Evolutionary conservation across 179 eudicot genomes (phyloP).

Genomic region (Nepenthes alata): DNA sequence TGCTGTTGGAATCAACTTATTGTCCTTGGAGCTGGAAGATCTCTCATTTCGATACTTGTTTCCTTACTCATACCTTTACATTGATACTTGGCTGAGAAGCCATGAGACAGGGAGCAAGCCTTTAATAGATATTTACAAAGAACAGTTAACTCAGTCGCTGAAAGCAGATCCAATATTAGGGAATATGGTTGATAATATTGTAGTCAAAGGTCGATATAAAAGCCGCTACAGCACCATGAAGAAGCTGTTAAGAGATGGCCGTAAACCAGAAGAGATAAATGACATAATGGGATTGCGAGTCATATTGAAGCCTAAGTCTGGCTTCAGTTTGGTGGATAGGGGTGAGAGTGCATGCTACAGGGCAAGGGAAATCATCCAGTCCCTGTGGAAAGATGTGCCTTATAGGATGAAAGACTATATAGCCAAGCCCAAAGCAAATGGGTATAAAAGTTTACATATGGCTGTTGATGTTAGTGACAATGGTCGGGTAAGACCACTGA

Average conservation of each 20-base stretch:
- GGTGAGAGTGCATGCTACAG: conserved; percentile 80
- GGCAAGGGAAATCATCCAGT: conserved; percentile 48
- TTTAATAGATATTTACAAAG: conserved; percentile 52
- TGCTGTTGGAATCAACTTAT: conserved; percentile 55
- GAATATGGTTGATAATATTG: conserved; percentile 49
- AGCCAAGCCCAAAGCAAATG: conserved; percentile 74
- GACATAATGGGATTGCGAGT: conserved; percentile 84
- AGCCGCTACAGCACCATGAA: conserved; percentile 96
- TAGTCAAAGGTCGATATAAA: conserved; percentile 73
- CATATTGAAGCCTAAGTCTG: conserved; percentile 40
- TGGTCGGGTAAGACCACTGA: conserved; percentile 46
- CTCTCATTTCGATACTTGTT: conserved; percentile 76
- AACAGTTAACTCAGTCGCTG: conserved; percentile 39
- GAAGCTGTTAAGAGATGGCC: conserved; percentile 84
- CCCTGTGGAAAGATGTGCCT: conserved; percentile 78
- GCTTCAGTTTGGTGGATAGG: conserved; percentile 22
- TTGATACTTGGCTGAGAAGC: conserved; percentile 81
- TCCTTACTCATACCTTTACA: conserved; percentile 80
- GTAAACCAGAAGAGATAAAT: conserved; percentile 82
- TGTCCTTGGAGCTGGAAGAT: conserved; percentile 80
- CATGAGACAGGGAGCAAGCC: conserved; percentile 62
- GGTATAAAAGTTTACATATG: conserved; percentile 86
- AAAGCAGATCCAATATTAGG: conserved; percentile 37
- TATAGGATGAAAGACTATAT: conserved; percentile 80
- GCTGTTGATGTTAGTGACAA: conserved; percentile 75